These are phyloP conservation scores for Platismatia glauca DNA, from an alignment of 495 filamentous ascomycete species.

Conservation along the genomic window DNA sequence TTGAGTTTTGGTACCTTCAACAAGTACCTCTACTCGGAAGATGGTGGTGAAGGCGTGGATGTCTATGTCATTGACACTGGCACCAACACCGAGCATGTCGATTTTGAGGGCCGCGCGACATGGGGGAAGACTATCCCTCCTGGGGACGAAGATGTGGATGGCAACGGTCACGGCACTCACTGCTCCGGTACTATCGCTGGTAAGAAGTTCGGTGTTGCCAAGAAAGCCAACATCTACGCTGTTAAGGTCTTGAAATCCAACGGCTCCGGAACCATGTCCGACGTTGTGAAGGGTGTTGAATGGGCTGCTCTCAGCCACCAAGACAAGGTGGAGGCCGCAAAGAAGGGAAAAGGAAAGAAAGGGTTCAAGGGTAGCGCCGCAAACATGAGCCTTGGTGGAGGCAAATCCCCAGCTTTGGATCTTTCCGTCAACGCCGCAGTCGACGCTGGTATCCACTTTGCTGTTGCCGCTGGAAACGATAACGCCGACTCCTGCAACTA, in stretches of 20 bases:
- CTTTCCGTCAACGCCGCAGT: slow-evolving; percentile 91
- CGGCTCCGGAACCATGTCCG: slow-evolving; percentile 95
- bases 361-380: slow-evolving; percentile 97
- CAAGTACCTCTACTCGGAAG: slow-evolving; percentile 88
- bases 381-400: slow-evolving; percentile 98
- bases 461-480: slow-evolving; percentile 96
- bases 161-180: slow-evolving; percentile 98
- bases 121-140: slow-evolving; percentile 96
- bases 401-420: slow-evolving; percentile 85
- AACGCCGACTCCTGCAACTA: slow-evolving; percentile 99
- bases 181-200: slow-evolving; percentile 97
- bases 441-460: slow-evolving; percentile 84
- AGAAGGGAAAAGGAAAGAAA: slow-evolving; percentile 73
- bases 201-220: slow-evolving; percentile 98
- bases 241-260: slow-evolving; percentile 98
- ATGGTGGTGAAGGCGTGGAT: slow-evolving; percentile 96
- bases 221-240: slow-evolving; percentile 93
- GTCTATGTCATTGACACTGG: slow-evolving; percentile 99
- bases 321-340: slow-evolving; percentile 63
- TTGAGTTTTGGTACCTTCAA: slow-evolving; percentile 89
- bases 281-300: slow-evolving; percentile 97
- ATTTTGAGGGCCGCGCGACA: slow-evolving; percentile 89
- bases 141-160: slow-evolving; percentile 79
- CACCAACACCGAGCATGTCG: slow-evolving; percentile 85
- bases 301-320: slow-evolving; percentile 76